Evolutionary conservation across 345 rosid genomes (phyloP), one percentile per base, ranked within the genome.

Genomic region (Eucalyptus viminalis): DNA sequence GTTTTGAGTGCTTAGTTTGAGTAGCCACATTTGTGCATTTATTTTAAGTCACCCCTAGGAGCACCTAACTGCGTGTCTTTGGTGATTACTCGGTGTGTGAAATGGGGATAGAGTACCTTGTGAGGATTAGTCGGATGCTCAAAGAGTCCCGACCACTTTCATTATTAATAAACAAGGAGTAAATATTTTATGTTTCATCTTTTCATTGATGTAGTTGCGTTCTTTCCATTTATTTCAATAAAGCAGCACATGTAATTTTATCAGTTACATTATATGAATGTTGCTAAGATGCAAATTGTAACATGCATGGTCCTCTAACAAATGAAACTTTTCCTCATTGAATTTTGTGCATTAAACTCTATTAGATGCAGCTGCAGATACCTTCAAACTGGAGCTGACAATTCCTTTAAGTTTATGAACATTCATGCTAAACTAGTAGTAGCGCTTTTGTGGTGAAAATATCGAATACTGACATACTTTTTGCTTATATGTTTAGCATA

Each of bases 401-500:
- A 76, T 76, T 37, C 14, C 15, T 21, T 40, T 5, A 21, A 10
- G 27, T 72, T 37, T 37, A 72, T 37, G 27, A 37, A 76, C 43
- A 11, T 37, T 76, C 83, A 37, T 37, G 47, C 83, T 37, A 7
- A 37, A 76, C 7, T 21, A 56, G 83, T 11, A 76, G 27, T 21
- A 21, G 27, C 27, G 45, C 47, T 76, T 76, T 76, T 37, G 47
- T 37, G 83, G 27, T 37, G 83, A 21, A 40, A 37, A 11, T 65
- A 76, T 37, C 27, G 14, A 37, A 87, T 87, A 37, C 22, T 44
- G 50, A 86, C 67, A 6, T 54, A 17, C 34, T 14, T 53, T 80
- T 13, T 51, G 37, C 86, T 47, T 49, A 11, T 49, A 7, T 50
- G 14, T 83, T 93, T 91, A 97, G 98, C 94, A 96, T 96, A 93